A percentile compares a stretch with the other conserved stretches of the same genome.
These are phyloP conservation scores for Thelonectria blattea DNA, from an alignment of 2,329 filamentous ascomycete genomes.

Conservation along the genomic window DNA sequence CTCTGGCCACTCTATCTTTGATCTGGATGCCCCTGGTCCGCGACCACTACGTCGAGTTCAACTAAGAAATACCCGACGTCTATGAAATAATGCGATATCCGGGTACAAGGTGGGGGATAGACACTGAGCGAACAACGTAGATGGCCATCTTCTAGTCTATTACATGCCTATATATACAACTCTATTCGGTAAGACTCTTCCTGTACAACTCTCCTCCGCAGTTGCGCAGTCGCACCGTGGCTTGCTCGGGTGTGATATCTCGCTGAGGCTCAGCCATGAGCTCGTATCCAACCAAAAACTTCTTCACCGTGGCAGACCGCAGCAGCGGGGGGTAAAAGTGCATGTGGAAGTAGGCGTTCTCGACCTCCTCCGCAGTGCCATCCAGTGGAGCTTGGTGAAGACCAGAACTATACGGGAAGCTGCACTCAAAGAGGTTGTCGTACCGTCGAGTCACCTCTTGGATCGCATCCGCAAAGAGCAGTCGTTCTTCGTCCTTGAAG, in stretches of 20 bases:
- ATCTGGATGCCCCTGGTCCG: constrained; percentile 73
- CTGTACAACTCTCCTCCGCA: constrained; percentile 87
- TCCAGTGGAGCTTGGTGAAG: constrained; percentile 93
- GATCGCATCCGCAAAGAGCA: constrained; percentile 80
- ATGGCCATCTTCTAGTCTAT: neutral
- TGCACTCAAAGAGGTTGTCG: constrained; percentile 96
- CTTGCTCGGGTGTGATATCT: constrained; percentile 97
- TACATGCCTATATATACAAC: constrained; percentile 21
- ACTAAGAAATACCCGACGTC: constrained; percentile 1
- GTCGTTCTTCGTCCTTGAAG: constrained; percentile 72
- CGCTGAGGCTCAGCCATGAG: constrained; percentile 97
- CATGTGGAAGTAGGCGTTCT: constrained; percentile 90
- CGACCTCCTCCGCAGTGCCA: constrained; percentile 80
- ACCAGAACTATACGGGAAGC: constrained; percentile 95
- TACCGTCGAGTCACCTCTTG: constrained; percentile 90
- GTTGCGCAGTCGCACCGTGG: constrained; percentile 75
- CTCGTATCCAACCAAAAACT: constrained; percentile 97
- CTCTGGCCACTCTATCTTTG: constrained; percentile 56
- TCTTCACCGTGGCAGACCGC: constrained; percentile 89
- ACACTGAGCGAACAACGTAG: neutral
- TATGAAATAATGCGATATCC: neutral
- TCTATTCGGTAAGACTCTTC: constrained; percentile 50
- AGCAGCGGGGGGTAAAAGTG: constrained; percentile 97
- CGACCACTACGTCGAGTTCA: constrained; percentile 66
- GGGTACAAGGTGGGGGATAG: too few species aligned